Conservation (phyloP, 148 eudicot genomes). For the Spergularia marina region DNA sequence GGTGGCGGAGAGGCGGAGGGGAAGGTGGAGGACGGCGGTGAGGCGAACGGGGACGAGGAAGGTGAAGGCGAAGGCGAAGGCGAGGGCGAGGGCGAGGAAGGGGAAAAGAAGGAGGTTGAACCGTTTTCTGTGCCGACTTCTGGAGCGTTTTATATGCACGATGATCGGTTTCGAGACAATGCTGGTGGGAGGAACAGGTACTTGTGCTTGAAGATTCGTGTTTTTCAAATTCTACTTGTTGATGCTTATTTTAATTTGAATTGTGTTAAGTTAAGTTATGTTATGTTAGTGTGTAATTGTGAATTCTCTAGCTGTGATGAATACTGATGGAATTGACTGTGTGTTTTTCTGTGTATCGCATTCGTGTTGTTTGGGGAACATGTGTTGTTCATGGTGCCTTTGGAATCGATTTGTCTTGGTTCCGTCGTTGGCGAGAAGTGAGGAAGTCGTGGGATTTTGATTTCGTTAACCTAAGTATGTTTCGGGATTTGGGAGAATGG, state of each 20-base stretch:
- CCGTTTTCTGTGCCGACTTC: conserved; percentile 90
- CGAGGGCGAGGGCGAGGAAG: conserved; percentile 30
- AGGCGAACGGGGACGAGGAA: conserved; percentile 20
- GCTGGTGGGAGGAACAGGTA: conserved; percentile 79
- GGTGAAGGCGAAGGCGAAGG: conserved; percentile 24
- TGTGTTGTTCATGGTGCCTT: not conserved
- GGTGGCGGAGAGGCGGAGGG: conserved; percentile 18
- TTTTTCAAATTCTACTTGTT: not conserved
- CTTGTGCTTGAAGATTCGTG: not conserved
- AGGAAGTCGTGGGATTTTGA: not conserved
- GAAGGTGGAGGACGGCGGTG: conserved; percentile 10
- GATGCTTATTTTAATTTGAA: not conserved
- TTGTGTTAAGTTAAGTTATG: not conserved
- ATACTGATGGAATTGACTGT: not conserved
- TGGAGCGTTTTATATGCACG: conserved; percentile 98
- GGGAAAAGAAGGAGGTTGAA: conserved; percentile 76
- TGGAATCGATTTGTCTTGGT: not conserved
- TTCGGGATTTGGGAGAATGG: not conserved
- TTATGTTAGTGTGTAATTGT: not conserved
- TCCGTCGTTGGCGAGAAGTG: not conserved
- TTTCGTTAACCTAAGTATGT: too few species aligned
- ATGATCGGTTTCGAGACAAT: conserved; percentile 78
- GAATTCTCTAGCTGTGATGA: not conserved
- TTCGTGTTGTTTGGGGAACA: not conserved
- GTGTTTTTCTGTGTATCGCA: not conserved